Conservation (phyloP, 192 early-diverging fungal species). For the Mortierella alpina region DNA sequence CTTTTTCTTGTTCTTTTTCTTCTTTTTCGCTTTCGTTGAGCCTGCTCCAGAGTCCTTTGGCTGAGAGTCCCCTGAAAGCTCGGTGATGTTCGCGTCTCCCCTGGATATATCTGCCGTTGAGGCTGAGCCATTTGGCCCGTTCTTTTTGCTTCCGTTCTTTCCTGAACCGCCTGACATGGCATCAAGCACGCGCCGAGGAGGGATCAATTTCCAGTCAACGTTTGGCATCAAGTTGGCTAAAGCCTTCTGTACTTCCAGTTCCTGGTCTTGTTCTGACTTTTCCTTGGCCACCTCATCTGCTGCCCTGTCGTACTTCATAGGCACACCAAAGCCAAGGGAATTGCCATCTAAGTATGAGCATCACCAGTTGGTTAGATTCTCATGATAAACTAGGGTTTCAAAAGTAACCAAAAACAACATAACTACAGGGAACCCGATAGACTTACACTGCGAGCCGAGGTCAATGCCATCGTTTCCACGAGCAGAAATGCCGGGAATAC, state of each 20-base stretch:
- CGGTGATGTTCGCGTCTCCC: background rate
- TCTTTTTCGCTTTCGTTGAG: slow-evolving; percentile 27
- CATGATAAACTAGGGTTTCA: background rate
- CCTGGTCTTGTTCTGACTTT: slow-evolving; percentile 10
- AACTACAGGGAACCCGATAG: background rate
- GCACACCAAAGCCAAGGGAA: slow-evolving; percentile 50
- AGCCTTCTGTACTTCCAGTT: slow-evolving; percentile 35
- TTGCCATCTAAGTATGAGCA: slow-evolving; percentile 16
- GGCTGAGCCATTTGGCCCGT: background rate
- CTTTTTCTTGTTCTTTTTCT: slow-evolving; percentile 45
- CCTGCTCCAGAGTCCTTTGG: background rate
- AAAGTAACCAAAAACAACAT: background rate
- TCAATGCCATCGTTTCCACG: slow-evolving; percentile 47
- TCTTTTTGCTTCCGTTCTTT: background rate
- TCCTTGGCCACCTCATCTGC: slow-evolving; percentile 13
- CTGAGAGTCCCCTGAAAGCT: background rate
- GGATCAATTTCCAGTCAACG: slow-evolving; percentile 45
- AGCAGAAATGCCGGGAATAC: slow-evolving; percentile 42
- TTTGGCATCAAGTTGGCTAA: slow-evolving; percentile 49
- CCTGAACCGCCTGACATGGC: slow-evolving; percentile 11
- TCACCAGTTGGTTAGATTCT: background rate
- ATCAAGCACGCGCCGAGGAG: slow-evolving; percentile 32
- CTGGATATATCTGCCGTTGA: background rate
- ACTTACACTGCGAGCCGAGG: slow-evolving; percentile 47
- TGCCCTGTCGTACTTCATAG: slow-evolving; percentile 39